A percentile compares a stretch with the other conserved stretches of the same genome.
phyloP scores from a whole-genome alignment of 306 rosid genomes.

The Carpinus fangiana region DNA sequence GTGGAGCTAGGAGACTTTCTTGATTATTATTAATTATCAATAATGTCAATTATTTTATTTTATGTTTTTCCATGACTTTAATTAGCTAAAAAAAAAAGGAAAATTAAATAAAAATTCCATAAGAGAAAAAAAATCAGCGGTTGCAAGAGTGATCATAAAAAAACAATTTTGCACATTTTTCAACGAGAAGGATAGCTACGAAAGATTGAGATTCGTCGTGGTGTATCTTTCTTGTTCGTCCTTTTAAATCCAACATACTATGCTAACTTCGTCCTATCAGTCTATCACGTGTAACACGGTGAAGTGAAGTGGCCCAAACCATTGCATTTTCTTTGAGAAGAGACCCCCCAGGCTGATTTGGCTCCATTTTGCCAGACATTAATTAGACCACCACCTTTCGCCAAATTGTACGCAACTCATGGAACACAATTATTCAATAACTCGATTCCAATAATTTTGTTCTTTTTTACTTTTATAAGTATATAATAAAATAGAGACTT shows the following conservation, averaged over 20 bases:
- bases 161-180: not conserved
- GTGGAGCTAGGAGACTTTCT: too few relatives aligned
- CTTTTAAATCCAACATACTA: not conserved
- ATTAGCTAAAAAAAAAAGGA: too few relatives aligned
- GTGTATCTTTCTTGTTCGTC: conserved; percentile 2
- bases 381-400: not conserved
- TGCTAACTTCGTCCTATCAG: too few relatives aligned
- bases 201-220: not conserved
- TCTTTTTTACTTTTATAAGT: too few relatives aligned
- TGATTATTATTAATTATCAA: too few relatives aligned
- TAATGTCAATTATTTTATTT: too few relatives aligned
- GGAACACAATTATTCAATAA: not conserved
- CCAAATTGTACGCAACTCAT: not conserved
- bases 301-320: not conserved
- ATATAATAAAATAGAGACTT: too few relatives aligned
- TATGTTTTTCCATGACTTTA: too few relatives aligned
- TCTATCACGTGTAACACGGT: not conserved
- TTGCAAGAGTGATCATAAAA: too few relatives aligned
- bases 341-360: not conserved
- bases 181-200: not conserved
- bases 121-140: too few relatives aligned
- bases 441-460: too few relatives aligned
- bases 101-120: too few relatives aligned
- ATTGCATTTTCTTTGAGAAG: not conserved
- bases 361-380: not conserved